Base-by-base conservation (phyloP, 352 stramenopile species). In the Phytophthora tentaculata region DNA sequence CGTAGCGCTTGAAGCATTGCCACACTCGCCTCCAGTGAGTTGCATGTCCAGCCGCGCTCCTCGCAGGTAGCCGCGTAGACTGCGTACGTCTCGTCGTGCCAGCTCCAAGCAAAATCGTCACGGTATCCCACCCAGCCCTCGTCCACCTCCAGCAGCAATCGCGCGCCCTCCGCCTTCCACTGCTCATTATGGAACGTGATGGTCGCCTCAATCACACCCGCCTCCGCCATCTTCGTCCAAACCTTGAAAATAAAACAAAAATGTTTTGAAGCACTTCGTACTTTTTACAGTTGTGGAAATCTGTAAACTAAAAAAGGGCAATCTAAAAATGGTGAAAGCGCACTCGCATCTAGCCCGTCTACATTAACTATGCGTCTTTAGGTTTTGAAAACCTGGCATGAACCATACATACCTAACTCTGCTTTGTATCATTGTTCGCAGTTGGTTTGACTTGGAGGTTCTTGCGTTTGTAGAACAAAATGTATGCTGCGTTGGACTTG, bases 401-500 rank as follows among this genome's bases (percentile, higher is more conserved):
- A n/a, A 14, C 29, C 28, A 51, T n/a, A 19, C 43, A 23, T 49
- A 17, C 39, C 22, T 70, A 73, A 29, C 28, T 70, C 26, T 67
- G 35, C 47, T 51, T 52, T 23, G 51, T 16, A 10, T 28, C 17
- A 12, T n/a, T n/a, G 16, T 3, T 41, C 9, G 39, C 29, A 39
- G 20, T 68, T 26, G 52, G 56, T 26, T 68, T 52, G 8, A 45
- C 37, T 29, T 73, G 43, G 14, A 87, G 58, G 49, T 74, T 79
- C 45, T 76, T 81, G 55, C 87, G 85, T 75, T 95, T 94, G 74
- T 97, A 97, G 61, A 95, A 97, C 32, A 97, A 73, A 66, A 96
- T 93, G 78, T 97, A 97, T 22, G 89, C 89, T 14, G 84, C 84
- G 43, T 91, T 93, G 26, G 76, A 86, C 71, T 94, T 90, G 56